Evolutionary conservation across 2,329 filamentous ascomycete genomes (phyloP).

Genomic region (Arthroderma uncinatum): DNA sequence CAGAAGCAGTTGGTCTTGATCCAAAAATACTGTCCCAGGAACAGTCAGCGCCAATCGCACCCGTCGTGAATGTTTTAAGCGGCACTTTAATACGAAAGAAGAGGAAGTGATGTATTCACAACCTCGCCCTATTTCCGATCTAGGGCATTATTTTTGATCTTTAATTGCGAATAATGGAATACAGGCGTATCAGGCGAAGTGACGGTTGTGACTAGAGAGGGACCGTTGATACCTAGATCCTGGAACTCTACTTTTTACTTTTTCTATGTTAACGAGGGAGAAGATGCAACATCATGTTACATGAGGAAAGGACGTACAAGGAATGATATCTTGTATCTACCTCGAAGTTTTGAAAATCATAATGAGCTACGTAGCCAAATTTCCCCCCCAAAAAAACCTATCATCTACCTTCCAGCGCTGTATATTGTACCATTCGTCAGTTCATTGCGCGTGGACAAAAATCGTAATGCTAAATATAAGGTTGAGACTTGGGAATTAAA

Average conservation of each 20-base stretch:
- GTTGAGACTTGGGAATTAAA: too few relatives aligned
- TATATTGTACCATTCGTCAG: too few relatives aligned
- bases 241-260: neutral
- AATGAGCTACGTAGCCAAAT: too few relatives aligned
- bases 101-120: conserved; percentile 23
- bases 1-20: neutral
- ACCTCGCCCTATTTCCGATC: too few relatives aligned
- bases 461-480: too few relatives aligned
- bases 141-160: neutral
- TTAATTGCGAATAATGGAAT: neutral
- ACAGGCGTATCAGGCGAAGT: neutral
- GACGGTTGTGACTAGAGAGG: neutral
- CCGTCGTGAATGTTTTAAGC: conserved; percentile 29
- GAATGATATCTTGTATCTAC: too few relatives aligned
- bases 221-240: neutral
- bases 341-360: too few relatives aligned
- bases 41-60: neutral
- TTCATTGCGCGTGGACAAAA: too few relatives aligned
- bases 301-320: neutral
- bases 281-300: neutral
- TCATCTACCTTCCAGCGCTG: too few relatives aligned
- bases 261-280: neutral
- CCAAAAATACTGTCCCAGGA: neutral
- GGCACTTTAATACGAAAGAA: conserved; percentile 31
- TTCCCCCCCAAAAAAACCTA: too few relatives aligned